Percentiles rank a stretch among this genome's conserved stretches.
Evolutionary conservation across 495 filamentous ascomycete species (phyloP).

Genomic region (Cryomyces minteri): DNA sequence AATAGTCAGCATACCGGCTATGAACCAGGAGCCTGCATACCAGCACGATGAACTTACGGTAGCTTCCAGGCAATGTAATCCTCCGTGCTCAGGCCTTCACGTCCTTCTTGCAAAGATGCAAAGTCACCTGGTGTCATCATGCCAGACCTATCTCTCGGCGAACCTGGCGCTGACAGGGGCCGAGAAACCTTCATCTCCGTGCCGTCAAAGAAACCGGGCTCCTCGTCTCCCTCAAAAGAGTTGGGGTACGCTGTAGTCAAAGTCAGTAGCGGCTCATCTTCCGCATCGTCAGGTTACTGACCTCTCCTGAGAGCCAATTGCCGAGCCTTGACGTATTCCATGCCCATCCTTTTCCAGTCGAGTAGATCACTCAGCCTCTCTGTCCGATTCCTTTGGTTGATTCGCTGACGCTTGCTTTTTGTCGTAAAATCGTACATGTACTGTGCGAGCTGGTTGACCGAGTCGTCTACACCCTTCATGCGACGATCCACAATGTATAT

Average conservation of each 20-base stretch:
- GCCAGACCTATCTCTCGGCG: conserved; percentile 72
- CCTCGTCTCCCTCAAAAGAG: conserved; percentile 51
- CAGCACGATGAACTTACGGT: conserved; percentile 48
- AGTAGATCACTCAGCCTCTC: conserved; percentile 86
- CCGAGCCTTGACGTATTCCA: conserved; percentile 96
- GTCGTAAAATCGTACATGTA: conserved; percentile 92
- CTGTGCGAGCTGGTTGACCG: conserved; percentile 79
- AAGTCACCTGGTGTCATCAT: conserved; percentile 99
- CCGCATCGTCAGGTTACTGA: conserved; percentile 12
- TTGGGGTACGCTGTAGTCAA: conserved; percentile 52
- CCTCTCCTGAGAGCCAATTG: conserved; percentile 78
- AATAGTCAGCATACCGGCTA: neutral
- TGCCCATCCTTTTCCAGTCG: conserved; percentile 98
- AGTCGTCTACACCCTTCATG: conserved; percentile 91
- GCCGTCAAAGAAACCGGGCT: conserved; percentile 67
- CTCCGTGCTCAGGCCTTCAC: conserved; percentile 85
- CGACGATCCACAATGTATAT: conserved; percentile 98
- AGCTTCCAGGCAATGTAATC: conserved; percentile 97
- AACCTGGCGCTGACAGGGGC: conserved; percentile 84
- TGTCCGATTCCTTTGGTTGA: conserved; percentile 97
- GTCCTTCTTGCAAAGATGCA: conserved; percentile 83
- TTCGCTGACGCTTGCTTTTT: conserved; percentile 88
- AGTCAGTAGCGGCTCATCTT: neutral
- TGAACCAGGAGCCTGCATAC: neutral
- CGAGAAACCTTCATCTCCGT: conserved; percentile 85